Conservation (phyloP, 2,329 filamentous ascomycete genomes). For the Domatiomyces globalis region DNA sequence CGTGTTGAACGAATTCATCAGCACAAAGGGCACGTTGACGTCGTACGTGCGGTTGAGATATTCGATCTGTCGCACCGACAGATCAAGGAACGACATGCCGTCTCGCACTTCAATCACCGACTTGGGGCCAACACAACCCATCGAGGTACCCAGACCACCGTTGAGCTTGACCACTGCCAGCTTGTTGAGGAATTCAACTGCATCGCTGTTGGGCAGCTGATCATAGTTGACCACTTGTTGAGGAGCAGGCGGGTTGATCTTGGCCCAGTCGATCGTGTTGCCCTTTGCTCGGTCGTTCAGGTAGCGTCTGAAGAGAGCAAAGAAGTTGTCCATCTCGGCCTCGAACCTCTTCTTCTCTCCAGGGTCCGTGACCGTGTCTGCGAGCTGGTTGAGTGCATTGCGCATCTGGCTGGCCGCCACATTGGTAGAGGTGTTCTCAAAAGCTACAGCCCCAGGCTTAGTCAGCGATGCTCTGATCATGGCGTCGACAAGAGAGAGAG, state of each 20-base stretch:
- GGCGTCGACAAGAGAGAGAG: not conserved
- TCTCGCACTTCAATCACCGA: constrained; percentile 99
- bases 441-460: constrained; percentile 49
- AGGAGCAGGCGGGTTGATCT: constrained; percentile 83
- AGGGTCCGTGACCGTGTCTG: constrained; percentile 76
- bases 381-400: constrained; percentile 84
- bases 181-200: constrained; percentile 90
- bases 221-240: constrained; percentile 94
- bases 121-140: constrained; percentile 98
- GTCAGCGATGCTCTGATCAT: constrained; percentile 5
- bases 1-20: constrained; percentile 99
- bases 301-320: constrained; percentile 94
- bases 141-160: constrained; percentile 96
- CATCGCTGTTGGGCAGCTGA: constrained; percentile 74
- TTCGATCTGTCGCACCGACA: constrained; percentile 97
- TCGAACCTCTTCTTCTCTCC: constrained; percentile 70
- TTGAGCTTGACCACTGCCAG: constrained; percentile 98
- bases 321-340: constrained; percentile 99
- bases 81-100: constrained; percentile 98
- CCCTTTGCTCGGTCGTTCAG: constrained; percentile 98
- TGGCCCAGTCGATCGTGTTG: constrained; percentile 89
- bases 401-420: constrained; percentile 98
- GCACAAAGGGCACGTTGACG: constrained; percentile 92
- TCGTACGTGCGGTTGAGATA: constrained; percentile 97
- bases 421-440: constrained; percentile 97